phyloP scores from a whole-genome alignment of 768 basidiomycete species.

The Gymnopilus junonius region DNA sequence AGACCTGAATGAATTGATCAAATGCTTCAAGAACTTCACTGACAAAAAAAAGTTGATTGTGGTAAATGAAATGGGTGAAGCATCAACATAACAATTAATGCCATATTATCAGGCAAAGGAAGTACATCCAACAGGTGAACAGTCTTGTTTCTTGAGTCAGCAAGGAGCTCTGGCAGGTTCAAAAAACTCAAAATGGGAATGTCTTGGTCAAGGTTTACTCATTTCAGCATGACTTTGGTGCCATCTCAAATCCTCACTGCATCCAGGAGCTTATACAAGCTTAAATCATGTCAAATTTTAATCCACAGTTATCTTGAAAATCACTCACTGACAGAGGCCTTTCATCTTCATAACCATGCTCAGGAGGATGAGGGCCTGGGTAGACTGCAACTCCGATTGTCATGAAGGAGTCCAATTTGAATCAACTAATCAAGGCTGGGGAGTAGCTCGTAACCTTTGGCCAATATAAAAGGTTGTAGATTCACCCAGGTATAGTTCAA shows the following conservation, averaged over 20 bases:
- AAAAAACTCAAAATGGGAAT: constrained; percentile 10
- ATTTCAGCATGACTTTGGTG: constrained; percentile 20
- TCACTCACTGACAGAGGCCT: not conserved
- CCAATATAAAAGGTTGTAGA: constrained; percentile 9
- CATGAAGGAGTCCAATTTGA: constrained; percentile 25
- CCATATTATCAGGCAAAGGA: constrained; percentile 16
- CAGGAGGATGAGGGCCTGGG: too few species aligned
- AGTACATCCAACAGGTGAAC: constrained; percentile 16
- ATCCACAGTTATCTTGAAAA: not conserved
- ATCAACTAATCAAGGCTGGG: constrained; percentile 18
- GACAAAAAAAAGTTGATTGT: constrained; percentile 22
- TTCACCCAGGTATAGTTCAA: not conserved
- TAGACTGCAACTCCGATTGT: not conserved
- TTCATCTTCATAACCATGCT: not conserved
- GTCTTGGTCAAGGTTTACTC: not conserved
- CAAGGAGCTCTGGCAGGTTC: constrained; percentile 1
- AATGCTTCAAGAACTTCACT: constrained; percentile 26
- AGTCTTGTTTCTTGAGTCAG: constrained; percentile 17
- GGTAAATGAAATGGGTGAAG: constrained; percentile 29
- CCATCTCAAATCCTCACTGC: constrained; percentile 16
- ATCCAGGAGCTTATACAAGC: constrained; percentile 16
- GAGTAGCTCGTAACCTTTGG: constrained; percentile 18
- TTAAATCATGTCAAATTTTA: not conserved
- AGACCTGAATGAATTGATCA: constrained; percentile 21
- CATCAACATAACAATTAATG: constrained; percentile 36